Base-by-base conservation (phyloP, 495 filamentous ascomycete genomes). In the Penicillium argentinense region DNA sequence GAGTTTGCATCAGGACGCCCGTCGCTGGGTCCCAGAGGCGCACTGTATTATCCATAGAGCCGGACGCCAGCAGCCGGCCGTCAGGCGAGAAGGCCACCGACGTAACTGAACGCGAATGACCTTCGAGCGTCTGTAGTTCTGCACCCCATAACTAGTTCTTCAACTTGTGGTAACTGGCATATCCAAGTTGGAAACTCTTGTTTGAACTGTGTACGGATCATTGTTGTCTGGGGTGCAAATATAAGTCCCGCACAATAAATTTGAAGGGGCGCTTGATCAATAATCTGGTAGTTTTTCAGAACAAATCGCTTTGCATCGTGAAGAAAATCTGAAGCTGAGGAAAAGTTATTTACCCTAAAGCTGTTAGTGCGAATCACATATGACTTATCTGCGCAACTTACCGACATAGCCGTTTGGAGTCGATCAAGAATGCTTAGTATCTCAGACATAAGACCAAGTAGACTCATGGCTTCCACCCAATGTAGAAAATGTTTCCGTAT, bases 231-330 rank as follows among this genome's bases (percentile, higher is more conserved):
- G 22, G 61, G 69, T 3, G 57, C 51, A 54, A 71, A 73, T 7
- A 67, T 19, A 13, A 73, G 55, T 16, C 57, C 59, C 9, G 56
- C 39, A 19, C 37, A 33, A 37, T 54, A 54, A 9, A 57, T 6
- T 28, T 16, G 7, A 30, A 17, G 22, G 13, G 56, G 47, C 34
- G 38, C 45, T 16, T 45, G 47, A 65, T 47, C 57, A 22, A 45
- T 69, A 62, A 28, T 72, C 47, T 48, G 62, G 56, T 11, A 47
- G 40, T 58, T 56, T 23, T 45, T 49, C 16, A 67, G 51, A 23
- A 65, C 36, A 50, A 74, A 75, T 25, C 67, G 60, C 39, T 43
- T 60, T 33, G 55, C 62, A 57, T 75, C 69, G 36, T 52, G 23
- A 0, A 52, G 36, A n/a, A n/a, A n/a, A n/a, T n/a, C n/a, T n/a